Percentiles rank a stretch among this genome's conserved stretches.
phyloP scores from a whole-genome alignment of 1,284 basidiomycete species.

The Mycosarcoma mackinlayi region DNA sequence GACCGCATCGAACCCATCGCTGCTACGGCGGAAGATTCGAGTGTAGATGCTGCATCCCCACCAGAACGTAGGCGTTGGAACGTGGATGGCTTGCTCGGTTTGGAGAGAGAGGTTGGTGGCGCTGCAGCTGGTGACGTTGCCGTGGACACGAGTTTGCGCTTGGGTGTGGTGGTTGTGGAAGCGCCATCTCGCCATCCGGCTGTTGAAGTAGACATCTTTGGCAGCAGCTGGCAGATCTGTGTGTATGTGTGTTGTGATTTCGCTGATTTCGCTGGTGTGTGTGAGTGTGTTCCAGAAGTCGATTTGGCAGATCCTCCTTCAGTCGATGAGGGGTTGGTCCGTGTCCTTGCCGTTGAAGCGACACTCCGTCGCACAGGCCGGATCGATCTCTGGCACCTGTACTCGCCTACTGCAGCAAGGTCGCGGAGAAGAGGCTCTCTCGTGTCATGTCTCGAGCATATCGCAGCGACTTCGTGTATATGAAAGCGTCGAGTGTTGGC shows the following conservation, averaged over 20 bases:
- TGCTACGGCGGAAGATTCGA: conserved; percentile 29
- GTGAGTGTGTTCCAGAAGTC: too few relatives aligned
- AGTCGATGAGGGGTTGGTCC: too few relatives aligned
- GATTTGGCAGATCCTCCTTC: too few relatives aligned
- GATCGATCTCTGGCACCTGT: too few relatives aligned
- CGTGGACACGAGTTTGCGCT: neutral
- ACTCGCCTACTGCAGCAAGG: too few relatives aligned
- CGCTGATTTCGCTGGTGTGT: too few relatives aligned
- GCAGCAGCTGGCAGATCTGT: neutral
- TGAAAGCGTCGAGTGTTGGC: too few relatives aligned
- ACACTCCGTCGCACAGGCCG: too few relatives aligned
- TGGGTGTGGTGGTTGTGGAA: conserved; percentile 5
- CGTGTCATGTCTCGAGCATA: too few relatives aligned
- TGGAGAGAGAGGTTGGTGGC: neutral
- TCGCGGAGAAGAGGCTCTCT: too few relatives aligned
- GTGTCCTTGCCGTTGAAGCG: too few relatives aligned
- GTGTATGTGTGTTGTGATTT: neutral
- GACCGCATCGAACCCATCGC: conserved; percentile 25
- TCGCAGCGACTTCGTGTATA: too few relatives aligned
- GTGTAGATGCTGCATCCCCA: conserved; percentile 10
- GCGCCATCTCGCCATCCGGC: neutral
- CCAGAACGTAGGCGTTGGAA: conserved; percentile 15
- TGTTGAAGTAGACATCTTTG: conserved; percentile 13
- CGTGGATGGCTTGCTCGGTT: neutral
- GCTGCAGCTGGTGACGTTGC: neutral